Evolutionary conservation across 768 basidiomycete species (phyloP), one percentile per base, ranked within the genome.

Genomic region (Boletellus emodensis): DNA sequence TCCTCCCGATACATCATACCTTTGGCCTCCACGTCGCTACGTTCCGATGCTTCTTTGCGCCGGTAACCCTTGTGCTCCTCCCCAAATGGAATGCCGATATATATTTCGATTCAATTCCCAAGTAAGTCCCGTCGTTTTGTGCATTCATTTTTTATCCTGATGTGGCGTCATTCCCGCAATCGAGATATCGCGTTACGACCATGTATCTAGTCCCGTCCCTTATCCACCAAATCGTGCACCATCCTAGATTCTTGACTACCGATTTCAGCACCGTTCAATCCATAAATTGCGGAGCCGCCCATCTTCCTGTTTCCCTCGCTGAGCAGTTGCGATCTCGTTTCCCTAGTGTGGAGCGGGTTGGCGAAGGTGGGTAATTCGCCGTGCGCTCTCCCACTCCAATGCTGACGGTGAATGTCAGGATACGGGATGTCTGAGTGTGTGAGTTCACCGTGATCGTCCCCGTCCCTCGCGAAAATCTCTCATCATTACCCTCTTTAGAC

Each of bases 391-490:
- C 13, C 20, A 17, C 44, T 26, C 26, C 30, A 18, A 17, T 14
- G 48, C 32, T 65, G 46, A 58, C 18, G 17, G 22, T n/a, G 12
- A 24, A 13, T 30, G 7, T 17, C 48, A 84, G 85, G 84, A 0
- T 89, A 86, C 56, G 87, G 87, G 18, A 79, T 86, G 76, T 85
- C 84, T 0, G 85, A 87, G 74, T 64, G 65, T 44, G 84, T 85
- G 60, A 45, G 84, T 67, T 18, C 40, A 46, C 32, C n/a, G 11
- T 1, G 3, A 4, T n/a, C 17, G 13, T 28, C 39, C 38, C 34
- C 30, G 7, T 44, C 38, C 32, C 8, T 35, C 18, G 28, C 17
- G 43, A 8, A 20, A 4, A n/a, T 30, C 11, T 9, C 44, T 47
- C 6, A 57, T 43, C 53, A 4, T 40, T 30, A 11, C 30, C 2